A percentile compares a stretch with the other conserved stretches of the same genome.
These are phyloP conservation scores for Boletus vinaceobasis DNA, from an alignment of 768 basidiomycete genomes.

Conservation along the genomic window DNA sequence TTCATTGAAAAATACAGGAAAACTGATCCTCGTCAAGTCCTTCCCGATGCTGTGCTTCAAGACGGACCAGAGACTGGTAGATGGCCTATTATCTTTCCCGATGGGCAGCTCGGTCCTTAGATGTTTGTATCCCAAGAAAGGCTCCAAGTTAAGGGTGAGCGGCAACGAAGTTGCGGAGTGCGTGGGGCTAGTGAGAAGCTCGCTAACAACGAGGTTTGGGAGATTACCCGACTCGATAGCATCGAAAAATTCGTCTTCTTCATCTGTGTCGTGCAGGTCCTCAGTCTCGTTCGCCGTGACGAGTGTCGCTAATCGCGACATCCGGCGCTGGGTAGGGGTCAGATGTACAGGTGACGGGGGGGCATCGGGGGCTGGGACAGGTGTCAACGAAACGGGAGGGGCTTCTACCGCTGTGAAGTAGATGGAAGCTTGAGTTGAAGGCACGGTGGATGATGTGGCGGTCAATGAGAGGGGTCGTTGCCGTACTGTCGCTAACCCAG, in stretches of 20 bases:
- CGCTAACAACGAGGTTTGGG: constrained; percentile 70
- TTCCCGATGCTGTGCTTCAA: constrained; percentile 95
- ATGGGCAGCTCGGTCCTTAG: constrained; percentile 61
- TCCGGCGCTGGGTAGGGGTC: constrained; percentile 25
- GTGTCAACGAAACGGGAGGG: constrained; percentile 10
- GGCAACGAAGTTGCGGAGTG: constrained; percentile 34
- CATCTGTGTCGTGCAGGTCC: constrained; percentile 53
- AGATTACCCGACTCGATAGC: constrained; percentile 84
- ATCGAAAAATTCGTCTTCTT: constrained; percentile 97
- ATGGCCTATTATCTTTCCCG: constrained; percentile 73
- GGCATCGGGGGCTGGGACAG: neutral
- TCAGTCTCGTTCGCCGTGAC: constrained; percentile 32
- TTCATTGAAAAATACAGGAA: constrained; percentile 92
- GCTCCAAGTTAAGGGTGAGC: constrained; percentile 35
- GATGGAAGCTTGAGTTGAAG: constrained; percentile 18
- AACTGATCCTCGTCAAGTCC: constrained; percentile 93
- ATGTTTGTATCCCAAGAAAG: constrained; percentile 67
- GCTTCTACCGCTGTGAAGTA: constrained; percentile 25
- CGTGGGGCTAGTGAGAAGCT: constrained; percentile 52
- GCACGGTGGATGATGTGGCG: constrained; percentile 3
- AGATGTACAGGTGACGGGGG: constrained; percentile 10
- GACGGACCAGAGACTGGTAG: constrained; percentile 91
- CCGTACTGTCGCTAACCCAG: constrained; percentile 16
- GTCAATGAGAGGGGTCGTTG: constrained; percentile 20
- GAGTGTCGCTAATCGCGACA: constrained; percentile 13